phyloP scores from a whole-genome alignment of 306 rosid genomes.

The Adenanthera pavonina region DNA sequence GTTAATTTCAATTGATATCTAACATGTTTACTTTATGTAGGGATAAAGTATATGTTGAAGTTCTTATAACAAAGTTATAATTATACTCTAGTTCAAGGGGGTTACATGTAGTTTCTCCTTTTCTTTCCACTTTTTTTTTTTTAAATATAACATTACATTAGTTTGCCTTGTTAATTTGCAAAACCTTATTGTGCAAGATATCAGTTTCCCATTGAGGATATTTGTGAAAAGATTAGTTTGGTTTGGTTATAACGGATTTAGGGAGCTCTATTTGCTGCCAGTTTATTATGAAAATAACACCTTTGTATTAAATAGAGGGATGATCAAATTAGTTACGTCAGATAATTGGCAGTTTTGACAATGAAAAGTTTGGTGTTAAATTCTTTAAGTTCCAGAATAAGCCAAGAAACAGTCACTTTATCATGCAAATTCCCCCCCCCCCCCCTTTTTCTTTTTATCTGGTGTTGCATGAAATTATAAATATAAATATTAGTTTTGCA shows the following conservation, averaged over 20 bases:
- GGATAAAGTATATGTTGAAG: too few species aligned
- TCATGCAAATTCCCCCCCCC: neutral
- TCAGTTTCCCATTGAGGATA: neutral
- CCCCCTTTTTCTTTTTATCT: too few species aligned
- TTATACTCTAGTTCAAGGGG: too few species aligned
- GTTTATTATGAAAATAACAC: neutral
- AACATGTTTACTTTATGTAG: too few species aligned
- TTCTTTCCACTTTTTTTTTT: too few species aligned
- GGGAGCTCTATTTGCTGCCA: neutral
- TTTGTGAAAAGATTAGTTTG: neutral
- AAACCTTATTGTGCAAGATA: too few species aligned
- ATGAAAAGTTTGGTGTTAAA: neutral
- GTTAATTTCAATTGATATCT: too few species aligned
- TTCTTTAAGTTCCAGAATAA: neutral
- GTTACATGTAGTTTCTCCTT: too few species aligned
- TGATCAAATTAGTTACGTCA: neutral
- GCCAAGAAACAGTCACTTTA: neutral
- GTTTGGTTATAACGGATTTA: neutral
- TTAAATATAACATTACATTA: neutral
- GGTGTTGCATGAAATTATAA: neutral
- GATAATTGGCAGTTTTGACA: neutral
- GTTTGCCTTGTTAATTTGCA: neutral
- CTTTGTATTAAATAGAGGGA: neutral
- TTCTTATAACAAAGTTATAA: too few species aligned
- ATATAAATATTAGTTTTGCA: neutral